Base-by-base conservation (phyloP, 495 filamentous ascomycete genomes). In the Glutinoglossum americanum region DNA sequence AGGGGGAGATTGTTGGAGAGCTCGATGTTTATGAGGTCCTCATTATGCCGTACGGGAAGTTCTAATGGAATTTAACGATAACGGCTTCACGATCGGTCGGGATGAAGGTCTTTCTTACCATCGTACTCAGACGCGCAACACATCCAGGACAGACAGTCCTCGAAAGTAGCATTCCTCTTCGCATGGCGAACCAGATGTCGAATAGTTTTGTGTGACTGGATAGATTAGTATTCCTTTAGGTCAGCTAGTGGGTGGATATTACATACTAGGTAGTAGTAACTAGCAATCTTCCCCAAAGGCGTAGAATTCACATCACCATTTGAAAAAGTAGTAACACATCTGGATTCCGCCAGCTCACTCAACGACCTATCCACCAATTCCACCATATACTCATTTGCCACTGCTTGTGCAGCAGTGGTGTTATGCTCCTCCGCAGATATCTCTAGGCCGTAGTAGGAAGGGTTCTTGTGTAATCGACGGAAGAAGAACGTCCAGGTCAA, bases 401-500 rank as follows among this genome's bases (percentile, higher is more conserved):
- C 70, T 51, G 83, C 72, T 63, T 94, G 89, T 0, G 93, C 89
- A 17, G 79, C 73, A n/a, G 85, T 80, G 10, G 82, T 85, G 66
- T 89, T 94, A 66, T 97, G 89, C 60, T 97, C 90, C 61, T 96
- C 89, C 0, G 85, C 82, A 3, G 85, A 85, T 49, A 99, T 94
- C 62, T 97, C 85, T 2, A 99, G 80, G 0, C 93, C 92, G 62
- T 99, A 99, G 70, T 93, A 99, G 0, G 89, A 94, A 13, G 92
- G 92, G 61, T 99, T 99, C 73, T 99, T 99, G 73, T 97, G 92
- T 23, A 99, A 71, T 9, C 92, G 76, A 0, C 92, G 83, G 77
- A 96, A 99, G 74, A 99, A 96, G 74, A 99, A 99, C 21, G 92
- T 99, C 92, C 92, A 99, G 0, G 93, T 97, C 37, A 99, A 71